phyloP scores from a whole-genome alignment of 805 yeast genomes.

The Zygoascus ofunaensis region DNA sequence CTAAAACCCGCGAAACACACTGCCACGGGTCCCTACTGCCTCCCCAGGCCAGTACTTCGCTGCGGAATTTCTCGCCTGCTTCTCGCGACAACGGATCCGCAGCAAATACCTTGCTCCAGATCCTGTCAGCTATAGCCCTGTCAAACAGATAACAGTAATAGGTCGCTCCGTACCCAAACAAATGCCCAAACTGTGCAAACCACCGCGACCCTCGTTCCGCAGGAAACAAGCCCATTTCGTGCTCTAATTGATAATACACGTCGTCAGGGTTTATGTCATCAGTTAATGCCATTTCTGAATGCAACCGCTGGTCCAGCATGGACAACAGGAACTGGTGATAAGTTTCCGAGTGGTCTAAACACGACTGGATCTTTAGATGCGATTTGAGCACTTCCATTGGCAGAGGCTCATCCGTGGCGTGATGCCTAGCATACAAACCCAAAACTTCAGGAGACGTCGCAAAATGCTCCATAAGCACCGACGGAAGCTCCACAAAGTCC shows the following conservation, averaged over 20 bases:
- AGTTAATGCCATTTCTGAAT: constrained; percentile 32
- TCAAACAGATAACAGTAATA: constrained; percentile 89
- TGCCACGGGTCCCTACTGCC: constrained; percentile 87
- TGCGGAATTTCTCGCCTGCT: constrained; percentile 69
- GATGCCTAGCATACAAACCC: constrained; percentile 61
- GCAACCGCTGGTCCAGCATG: constrained; percentile 72
- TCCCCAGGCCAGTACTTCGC: constrained; percentile 79
- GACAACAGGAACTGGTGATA: constrained; percentile 89
- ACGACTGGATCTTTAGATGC: constrained; percentile 43
- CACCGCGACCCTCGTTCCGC: constrained; percentile 61
- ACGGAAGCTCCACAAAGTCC: constrained; percentile 93
- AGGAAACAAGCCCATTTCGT: constrained; percentile 49
- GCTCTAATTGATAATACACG: constrained; percentile 60
- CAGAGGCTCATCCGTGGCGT: constrained; percentile 53
- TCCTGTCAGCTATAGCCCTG: constrained; percentile 79
- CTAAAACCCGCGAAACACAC: constrained; percentile 72
- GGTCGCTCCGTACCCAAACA: constrained; percentile 87
- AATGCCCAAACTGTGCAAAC: constrained; percentile 92
- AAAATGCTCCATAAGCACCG: constrained; percentile 92
- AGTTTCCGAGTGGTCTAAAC: constrained; percentile 60
- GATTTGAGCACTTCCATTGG: constrained; percentile 42
- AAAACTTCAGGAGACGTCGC: constrained; percentile 75
- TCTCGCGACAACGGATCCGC: constrained; percentile 58
- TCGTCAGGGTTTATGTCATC: constrained; percentile 45
- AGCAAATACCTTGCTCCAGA: constrained; percentile 68